Conservation (phyloP, 2,329 filamentous ascomycete genomes). For the Ceratocystis smalleyi region DNA sequence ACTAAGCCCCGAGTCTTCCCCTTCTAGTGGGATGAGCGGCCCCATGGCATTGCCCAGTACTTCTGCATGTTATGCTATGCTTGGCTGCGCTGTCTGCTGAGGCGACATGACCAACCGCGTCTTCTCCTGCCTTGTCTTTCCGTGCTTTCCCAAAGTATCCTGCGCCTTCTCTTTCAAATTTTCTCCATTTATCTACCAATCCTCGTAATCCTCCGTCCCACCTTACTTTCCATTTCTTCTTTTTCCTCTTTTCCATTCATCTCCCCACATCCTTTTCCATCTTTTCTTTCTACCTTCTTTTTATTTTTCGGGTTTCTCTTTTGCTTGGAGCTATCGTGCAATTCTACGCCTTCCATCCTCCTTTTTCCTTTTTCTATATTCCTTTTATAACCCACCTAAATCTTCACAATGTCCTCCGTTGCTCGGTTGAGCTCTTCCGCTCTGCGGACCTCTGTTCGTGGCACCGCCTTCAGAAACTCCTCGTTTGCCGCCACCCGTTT, state of each 20-base stretch:
- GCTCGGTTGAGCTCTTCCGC: slow-evolving; percentile 67
- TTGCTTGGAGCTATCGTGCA: neutral
- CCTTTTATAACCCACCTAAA: slow-evolving; percentile 20
- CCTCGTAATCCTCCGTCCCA: slow-evolving; percentile 25
- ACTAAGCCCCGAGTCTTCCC: neutral
- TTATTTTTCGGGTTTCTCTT: neutral
- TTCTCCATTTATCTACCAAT: slow-evolving; percentile 23
- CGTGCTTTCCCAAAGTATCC: slow-evolving; percentile 17
- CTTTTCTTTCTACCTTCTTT: slow-evolving; percentile 2
- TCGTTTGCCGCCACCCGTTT: slow-evolving; percentile 72
- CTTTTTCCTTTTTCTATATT: slow-evolving; percentile 19
- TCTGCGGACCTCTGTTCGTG: slow-evolving; percentile 59
- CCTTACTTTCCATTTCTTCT: slow-evolving; percentile 21
- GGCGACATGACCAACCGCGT: slow-evolving; percentile 18
- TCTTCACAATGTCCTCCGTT: slow-evolving; percentile 60
- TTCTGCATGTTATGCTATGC: slow-evolving; percentile 4
- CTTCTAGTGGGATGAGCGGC: neutral
- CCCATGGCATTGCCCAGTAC: neutral
- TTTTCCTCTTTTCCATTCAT: slow-evolving; percentile 17
- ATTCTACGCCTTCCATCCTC: neutral
- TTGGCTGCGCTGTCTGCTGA: neutral
- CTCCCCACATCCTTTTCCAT: slow-evolving; percentile 3
- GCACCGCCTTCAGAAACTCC: slow-evolving; percentile 51
- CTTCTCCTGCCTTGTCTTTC: slow-evolving; percentile 23
- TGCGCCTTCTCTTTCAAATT: slow-evolving; percentile 19